Evolutionary conservation across 345 rosid genomes (phyloP), one percentile per base, ranked within the genome.

Genomic region (Moringa oleifera): DNA sequence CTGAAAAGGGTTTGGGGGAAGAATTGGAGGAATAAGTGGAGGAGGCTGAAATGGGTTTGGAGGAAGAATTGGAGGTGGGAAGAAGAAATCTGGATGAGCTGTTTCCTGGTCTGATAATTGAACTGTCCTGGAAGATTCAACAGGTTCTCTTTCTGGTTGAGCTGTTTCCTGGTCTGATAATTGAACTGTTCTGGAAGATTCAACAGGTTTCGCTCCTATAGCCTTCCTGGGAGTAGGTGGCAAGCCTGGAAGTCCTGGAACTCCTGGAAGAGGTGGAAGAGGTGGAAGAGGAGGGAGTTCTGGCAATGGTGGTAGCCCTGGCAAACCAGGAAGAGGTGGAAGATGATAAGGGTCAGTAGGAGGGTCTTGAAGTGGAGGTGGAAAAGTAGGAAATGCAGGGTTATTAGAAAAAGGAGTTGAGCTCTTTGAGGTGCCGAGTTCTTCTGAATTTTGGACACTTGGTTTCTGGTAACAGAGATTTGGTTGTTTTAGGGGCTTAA

Each of bases 401-500:
- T 58, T 55, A 6, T 55, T 55, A 36, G 65, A 20, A 0, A 62
- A 25, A 52, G 59, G 57, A 4, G 7, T 24, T 55, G 53, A 60
- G 1, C 5, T 0, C 72, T 63, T 50, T 55, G 60, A 59, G 74
- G 60, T 11, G 22, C 55, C 62, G 53, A 73, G 19, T 31, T 57
- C 55, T 55, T 33, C 13, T 7, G 66, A 23, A 51, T 60, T 24
- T 13, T 63, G 53, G n/a, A 54, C 36, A 4, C 76, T 80, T 0
- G 81, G 87, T 72, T 88, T 82, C 62, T 81, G 81, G 68, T 73
- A 82, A 70, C 96, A 94, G 1, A 85, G 60, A 23, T 49, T 53
- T 6, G 97, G 92, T 61, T 72, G 95, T 11, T 70, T 83, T 20
- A 71, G 62, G 0, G 97, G 99, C 80, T 80, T 94, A 81, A 94